Evolutionary conservation across 163 green algal species (phyloP).

Genomic region (Coccomyxa subellipsoidea): DNA sequence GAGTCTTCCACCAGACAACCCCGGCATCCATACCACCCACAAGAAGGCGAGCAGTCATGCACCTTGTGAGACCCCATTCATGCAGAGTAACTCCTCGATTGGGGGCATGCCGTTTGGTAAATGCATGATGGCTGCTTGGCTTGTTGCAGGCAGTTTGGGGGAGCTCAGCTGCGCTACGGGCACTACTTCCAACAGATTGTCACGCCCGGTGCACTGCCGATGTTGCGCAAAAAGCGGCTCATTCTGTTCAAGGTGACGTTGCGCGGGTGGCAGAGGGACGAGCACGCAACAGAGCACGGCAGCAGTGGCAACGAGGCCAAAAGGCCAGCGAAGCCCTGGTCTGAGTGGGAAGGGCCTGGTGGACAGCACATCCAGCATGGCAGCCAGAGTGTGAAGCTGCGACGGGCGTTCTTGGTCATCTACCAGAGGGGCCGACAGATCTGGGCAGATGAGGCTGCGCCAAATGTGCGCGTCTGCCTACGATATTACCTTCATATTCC

Average conservation of each 20-base stretch:
- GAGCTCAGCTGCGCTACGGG: conserved; percentile 33
- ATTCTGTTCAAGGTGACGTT: not conserved
- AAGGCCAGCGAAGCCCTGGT: not conserved
- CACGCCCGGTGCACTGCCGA: not conserved
- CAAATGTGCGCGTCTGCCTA: not conserved
- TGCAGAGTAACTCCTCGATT: too few species aligned
- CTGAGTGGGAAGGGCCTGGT: not conserved
- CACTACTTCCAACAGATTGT: conserved; percentile 36
- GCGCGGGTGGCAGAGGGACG: not conserved
- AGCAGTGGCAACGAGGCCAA: not conserved
- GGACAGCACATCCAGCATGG: not conserved
- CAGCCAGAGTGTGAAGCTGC: not conserved
- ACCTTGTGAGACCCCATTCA: too few species aligned
- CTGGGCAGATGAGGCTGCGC: not conserved
- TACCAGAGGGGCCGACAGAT: not conserved
- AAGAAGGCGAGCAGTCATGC: not conserved
- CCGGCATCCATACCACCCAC: not conserved
- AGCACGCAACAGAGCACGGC: not conserved
- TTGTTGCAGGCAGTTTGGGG: conserved; percentile 21
- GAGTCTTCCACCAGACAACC: not conserved
- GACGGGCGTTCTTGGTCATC: not conserved
- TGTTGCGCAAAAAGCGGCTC: not conserved
- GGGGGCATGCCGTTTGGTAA: too few species aligned
- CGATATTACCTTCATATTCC: too few species aligned
- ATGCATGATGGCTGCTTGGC: not conserved